Evolutionary conservation across 129 eudicot species (phyloP).

Genomic region (Calendula officinalis): DNA sequence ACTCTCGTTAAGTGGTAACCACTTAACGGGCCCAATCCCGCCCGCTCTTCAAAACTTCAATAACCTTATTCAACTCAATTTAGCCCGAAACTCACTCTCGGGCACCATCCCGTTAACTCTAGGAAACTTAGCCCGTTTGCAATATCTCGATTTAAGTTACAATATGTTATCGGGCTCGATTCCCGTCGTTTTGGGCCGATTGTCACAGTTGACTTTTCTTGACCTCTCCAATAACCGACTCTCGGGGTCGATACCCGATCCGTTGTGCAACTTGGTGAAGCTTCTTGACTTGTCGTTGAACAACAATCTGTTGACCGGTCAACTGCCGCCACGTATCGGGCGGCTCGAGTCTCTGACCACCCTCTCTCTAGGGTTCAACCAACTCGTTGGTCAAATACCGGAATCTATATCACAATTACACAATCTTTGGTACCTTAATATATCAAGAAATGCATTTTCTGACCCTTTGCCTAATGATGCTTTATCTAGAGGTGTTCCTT

Average conservation of each 20-base stretch:
- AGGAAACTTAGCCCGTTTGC: conserved; percentile 32
- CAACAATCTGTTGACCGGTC: conserved; percentile 60
- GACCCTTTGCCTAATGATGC: conserved; percentile 56
- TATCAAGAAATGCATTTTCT: conserved; percentile 58
- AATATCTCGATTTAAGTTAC: conserved; percentile 68
- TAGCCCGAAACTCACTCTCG: conserved; percentile 49
- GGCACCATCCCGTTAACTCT: conserved; percentile 54
- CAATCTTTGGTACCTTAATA: conserved; percentile 65
- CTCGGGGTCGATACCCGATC: conserved; percentile 55
- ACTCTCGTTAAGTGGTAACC: conserved; percentile 54
- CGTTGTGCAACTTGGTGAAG: conserved; percentile 43
- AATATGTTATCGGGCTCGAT: conserved; percentile 54
- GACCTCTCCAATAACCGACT: conserved; percentile 64
- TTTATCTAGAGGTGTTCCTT: conserved; percentile 53
- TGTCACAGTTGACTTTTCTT: conserved; percentile 43
- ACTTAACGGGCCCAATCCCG: conserved; percentile 59
- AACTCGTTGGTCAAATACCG: conserved; percentile 67
- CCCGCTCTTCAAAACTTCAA: conserved; percentile 41
- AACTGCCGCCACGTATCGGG: conserved; percentile 45
- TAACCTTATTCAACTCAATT: conserved; percentile 50
- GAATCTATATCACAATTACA: conserved; percentile 50
- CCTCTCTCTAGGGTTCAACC: conserved; percentile 54
- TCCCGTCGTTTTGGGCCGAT: conserved; percentile 51
- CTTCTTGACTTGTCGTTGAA: conserved; percentile 62
- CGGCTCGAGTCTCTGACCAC: conserved; percentile 53